phyloP scores from a whole-genome alignment of 345 rosid genomes.

The Turnera subulata region DNA sequence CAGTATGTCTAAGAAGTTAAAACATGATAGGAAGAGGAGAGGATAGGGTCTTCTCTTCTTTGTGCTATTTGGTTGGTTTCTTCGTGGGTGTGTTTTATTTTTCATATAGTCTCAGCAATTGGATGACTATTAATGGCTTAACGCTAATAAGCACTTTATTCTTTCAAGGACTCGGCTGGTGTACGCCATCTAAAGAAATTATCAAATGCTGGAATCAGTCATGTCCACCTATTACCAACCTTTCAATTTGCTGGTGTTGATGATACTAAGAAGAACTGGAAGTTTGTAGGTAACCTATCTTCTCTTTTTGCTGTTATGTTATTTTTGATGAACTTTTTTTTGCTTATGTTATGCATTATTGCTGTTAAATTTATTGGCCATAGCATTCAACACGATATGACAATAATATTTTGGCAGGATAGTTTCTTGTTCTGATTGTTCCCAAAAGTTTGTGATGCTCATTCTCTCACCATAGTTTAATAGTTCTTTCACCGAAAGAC shows the following conservation, averaged over 20 bases:
- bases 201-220: constrained; percentile 84
- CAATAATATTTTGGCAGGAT: not conserved
- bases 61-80: too few species aligned
- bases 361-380: too few species aligned
- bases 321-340: too few species aligned
- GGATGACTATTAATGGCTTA: constrained; percentile 1
- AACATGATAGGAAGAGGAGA: not conserved
- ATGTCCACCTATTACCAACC: constrained; percentile 82
- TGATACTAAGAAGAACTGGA: constrained; percentile 83
- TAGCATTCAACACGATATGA: too few species aligned
- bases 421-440: too few species aligned
- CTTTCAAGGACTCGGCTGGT: constrained; percentile 75
- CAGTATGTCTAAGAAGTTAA: too few species aligned
- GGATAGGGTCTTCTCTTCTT: too few species aligned
- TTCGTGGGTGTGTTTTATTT: not conserved
- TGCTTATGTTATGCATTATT: too few species aligned
- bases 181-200: constrained; percentile 69
- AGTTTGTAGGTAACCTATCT: constrained; percentile 55
- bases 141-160: constrained; percentile 6
- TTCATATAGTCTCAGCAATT: not conserved
- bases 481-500: not conserved
- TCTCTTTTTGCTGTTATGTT: too few species aligned
- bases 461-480: too few species aligned
- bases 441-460: not conserved
- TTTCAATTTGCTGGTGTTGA: constrained; percentile 86